Evolutionary conservation across 2,329 filamentous ascomycete genomes (phyloP), one percentile per base, ranked within the genome.

Genomic region (Ophiostoma montium): DNA sequence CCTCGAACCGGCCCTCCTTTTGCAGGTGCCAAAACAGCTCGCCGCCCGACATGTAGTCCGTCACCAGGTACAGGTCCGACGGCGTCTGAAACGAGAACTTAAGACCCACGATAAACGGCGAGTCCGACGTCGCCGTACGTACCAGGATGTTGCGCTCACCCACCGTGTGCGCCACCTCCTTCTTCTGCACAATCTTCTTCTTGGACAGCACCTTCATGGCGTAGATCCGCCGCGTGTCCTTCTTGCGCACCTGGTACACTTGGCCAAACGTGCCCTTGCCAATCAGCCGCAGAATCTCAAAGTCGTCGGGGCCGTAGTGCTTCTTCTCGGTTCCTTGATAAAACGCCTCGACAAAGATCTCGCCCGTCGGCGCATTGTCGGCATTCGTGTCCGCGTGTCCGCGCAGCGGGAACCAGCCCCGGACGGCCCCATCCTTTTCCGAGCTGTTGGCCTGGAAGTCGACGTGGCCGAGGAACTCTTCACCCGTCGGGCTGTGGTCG

Each of bases 121-220:
- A 98, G 56, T 96, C 88, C 1, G 90, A 82, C 67, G 86, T 96
- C 27, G 92, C 92, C 5, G 92, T 98, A 56, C 92, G 84, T 36
- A 98, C 92, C 44, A 98, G 73, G 56, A 98, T 98, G 62, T 98
- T 98, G 52, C 92, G 80, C 67, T 98, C 92, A 56, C 92, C 92
- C 35, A 98, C 82, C 0, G 92, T 98, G 63, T 98, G 92, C 15
- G 90, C 88, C 46, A 98, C 88, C 65, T 98, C 92, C 67, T 98
- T 98, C 77, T 98, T 98, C 68, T 98, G 92, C 23, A 98, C 92
- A 60, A 98, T 98, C 48, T 98, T 92, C 72, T 98, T 98, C 74
- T 98, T 98, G 46, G 92, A 95, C 31, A 98, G 71, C 2, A 98
- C 90, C 67, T 98, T 98, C 92, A 98, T 98, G 54, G 92, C 92